Conservation (phyloP, 2,329 filamentous ascomycete genomes). For the Arthroderma sp. region DNA sequence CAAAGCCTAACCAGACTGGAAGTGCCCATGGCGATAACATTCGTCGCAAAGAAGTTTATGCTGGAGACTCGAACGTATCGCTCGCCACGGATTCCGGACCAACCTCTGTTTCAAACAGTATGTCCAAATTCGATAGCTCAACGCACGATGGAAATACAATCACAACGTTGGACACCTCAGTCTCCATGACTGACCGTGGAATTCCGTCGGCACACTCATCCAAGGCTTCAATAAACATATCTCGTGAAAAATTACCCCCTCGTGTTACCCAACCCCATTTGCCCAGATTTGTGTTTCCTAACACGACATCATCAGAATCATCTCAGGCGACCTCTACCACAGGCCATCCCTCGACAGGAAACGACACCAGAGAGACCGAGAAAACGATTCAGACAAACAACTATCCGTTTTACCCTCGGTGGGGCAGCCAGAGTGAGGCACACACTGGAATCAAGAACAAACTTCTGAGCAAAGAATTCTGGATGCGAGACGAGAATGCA, state of each 20-base stretch:
- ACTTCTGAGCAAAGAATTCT: constrained; percentile 87
- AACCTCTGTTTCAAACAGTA: constrained; percentile 22
- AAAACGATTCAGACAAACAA: not conserved
- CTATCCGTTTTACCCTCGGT: not conserved
- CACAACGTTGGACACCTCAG: constrained; percentile 20
- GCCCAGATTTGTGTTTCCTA: constrained; percentile 33
- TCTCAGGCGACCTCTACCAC: constrained; percentile 34
- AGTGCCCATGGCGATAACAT: constrained; percentile 15
- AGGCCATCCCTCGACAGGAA: not conserved
- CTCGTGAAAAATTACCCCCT: constrained; percentile 25
- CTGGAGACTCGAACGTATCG: constrained; percentile 24
- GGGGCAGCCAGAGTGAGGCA: constrained; percentile 6
- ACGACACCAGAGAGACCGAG: not conserved
- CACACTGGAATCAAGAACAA: constrained; percentile 53
- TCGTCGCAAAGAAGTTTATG: constrained; percentile 25
- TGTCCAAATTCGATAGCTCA: constrained; percentile 20
- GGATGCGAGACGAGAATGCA: constrained; percentile 98
- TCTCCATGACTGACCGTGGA: constrained; percentile 24
- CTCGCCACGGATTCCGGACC: constrained; percentile 21
- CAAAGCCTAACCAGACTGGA: constrained; percentile 21
- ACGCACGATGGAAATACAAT: constrained; percentile 22
- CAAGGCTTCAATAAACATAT: constrained; percentile 19
- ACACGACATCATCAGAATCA: constrained; percentile 32
- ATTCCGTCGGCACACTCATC: constrained; percentile 19
- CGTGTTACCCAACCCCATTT: constrained; percentile 36